Conservation (phyloP, 2,329 filamentous ascomycete genomes). For the Cladophialophora carrionii region DNA sequence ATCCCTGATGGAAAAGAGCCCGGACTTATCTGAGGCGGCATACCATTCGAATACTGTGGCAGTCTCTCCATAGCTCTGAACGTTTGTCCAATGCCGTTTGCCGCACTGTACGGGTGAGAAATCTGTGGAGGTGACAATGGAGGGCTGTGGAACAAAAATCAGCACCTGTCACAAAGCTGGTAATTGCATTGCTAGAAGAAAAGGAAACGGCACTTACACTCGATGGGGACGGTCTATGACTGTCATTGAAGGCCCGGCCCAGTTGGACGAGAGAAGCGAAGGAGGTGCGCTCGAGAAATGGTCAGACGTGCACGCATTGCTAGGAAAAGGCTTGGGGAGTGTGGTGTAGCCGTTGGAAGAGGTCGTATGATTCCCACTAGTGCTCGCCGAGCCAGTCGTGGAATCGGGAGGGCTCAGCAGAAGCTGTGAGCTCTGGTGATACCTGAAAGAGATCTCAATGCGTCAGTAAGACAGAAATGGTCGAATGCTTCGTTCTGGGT, state of each 20-base stretch:
- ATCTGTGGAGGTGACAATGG: slow-evolving; percentile 34
- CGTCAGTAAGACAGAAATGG: slow-evolving; percentile 28
- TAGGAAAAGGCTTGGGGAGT: slow-evolving; percentile 45
- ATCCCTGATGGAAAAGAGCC: slow-evolving; percentile 17
- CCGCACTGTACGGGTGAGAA: slow-evolving; percentile 25
- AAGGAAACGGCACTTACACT: slow-evolving; percentile 44
- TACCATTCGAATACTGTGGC: slow-evolving; percentile 24
- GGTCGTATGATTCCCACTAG: slow-evolving; percentile 56
- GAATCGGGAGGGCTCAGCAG: slow-evolving; percentile 58
- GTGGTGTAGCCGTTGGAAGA: slow-evolving; percentile 53
- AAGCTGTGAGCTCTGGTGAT: slow-evolving; percentile 47
- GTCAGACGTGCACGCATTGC: slow-evolving; percentile 34
- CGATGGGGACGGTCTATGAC: slow-evolving; percentile 38
- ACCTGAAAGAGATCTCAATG: slow-evolving; percentile 25
- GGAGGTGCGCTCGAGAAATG: slow-evolving; percentile 33
- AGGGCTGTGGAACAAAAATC: slow-evolving; percentile 28
- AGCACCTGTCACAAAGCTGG: slow-evolving; percentile 21
- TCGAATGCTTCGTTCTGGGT: slow-evolving; percentile 12
- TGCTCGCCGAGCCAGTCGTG: slow-evolving; percentile 58
- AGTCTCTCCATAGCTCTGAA: slow-evolving; percentile 46
- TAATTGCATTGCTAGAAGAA: background rate
- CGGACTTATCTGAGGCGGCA: slow-evolving; percentile 27
- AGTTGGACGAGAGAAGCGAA: slow-evolving; percentile 39
- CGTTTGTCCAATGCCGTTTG: slow-evolving; percentile 29
- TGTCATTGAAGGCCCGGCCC: slow-evolving; percentile 31